A percentile compares a stretch with the other conserved stretches of the same genome.
phyloP scores from a whole-genome alignment of 2,329 filamentous ascomycete species.

The Diaporthe sp. region DNA sequence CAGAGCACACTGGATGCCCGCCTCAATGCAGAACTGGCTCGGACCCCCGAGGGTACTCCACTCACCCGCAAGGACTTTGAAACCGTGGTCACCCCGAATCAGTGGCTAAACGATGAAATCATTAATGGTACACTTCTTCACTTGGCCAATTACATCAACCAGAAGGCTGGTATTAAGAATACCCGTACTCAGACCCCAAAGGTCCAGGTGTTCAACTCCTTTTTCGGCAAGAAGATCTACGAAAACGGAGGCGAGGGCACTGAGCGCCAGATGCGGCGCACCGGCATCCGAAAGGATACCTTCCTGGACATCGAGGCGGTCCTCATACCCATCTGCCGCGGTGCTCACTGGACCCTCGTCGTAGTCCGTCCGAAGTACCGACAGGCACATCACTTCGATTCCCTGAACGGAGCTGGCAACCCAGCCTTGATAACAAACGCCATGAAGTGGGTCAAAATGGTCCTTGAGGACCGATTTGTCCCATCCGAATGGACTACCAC shows the following conservation, averaged over 20 bases:
- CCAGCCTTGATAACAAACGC: conserved; percentile 57
- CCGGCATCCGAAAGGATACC: conserved; percentile 70
- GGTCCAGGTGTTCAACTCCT: conserved; percentile 74
- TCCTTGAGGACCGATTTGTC: conserved; percentile 69
- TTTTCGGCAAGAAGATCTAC: conserved; percentile 72
- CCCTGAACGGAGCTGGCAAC: conserved; percentile 63
- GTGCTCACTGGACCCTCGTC: conserved; percentile 79
- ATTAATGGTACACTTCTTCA: conserved; percentile 77
- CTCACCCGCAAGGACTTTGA: conserved; percentile 72
- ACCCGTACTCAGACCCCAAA: conserved; percentile 65
- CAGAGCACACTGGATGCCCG: conserved; percentile 52
- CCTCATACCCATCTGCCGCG: conserved; percentile 77
- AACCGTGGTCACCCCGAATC: conserved; percentile 68
- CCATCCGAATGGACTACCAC: conserved; percentile 72
- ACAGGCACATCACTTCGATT: conserved; percentile 79
- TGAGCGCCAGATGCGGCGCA: conserved; percentile 69
- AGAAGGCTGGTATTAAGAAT: conserved; percentile 65
- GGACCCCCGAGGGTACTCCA: conserved; percentile 63
- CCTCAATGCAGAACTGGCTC: conserved; percentile 56
- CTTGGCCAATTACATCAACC: conserved; percentile 72
- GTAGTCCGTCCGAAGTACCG: conserved; percentile 73
- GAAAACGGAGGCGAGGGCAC: conserved; percentile 62
- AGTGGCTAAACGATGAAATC: conserved; percentile 84
- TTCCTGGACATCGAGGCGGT: conserved; percentile 77
- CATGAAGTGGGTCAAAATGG: conserved; percentile 68